Conservation (phyloP, 2,329 filamentous ascomycete genomes). For the Colletotrichum cordylinicola region DNA sequence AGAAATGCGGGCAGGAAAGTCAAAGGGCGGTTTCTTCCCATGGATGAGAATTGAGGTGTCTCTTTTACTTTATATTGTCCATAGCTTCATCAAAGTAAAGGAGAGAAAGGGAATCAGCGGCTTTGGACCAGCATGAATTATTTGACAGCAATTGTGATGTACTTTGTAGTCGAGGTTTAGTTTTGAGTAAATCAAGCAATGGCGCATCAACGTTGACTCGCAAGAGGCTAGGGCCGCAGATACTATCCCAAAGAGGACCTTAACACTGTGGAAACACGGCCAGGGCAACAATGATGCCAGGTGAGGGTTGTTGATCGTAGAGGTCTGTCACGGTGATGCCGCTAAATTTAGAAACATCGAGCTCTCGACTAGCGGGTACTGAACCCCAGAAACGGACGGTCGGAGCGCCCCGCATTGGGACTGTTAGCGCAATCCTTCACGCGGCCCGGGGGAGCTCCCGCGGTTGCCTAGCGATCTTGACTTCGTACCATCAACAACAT, state of each 20-base stretch:
- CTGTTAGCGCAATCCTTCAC: neutral
- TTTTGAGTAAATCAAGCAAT: neutral
- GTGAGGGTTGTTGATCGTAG: neutral
- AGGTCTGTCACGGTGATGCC: neutral
- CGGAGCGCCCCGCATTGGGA: neutral
- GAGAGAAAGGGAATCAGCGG: too few relatives aligned
- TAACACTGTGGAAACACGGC: neutral
- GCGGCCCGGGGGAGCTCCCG: neutral
- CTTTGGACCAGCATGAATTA: neutral
- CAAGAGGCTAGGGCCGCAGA: neutral
- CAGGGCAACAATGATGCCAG: rapidly evolving
- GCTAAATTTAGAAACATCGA: neutral
- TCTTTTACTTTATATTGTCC: too few relatives aligned
- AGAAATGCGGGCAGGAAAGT: neutral
- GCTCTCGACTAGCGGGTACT: neutral
- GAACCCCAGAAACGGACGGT: neutral
- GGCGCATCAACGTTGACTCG: neutral
- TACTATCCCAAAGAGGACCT: too few relatives aligned
- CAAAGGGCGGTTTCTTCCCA: neutral
- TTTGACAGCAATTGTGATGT: rapidly evolving
- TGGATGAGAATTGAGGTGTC: rapidly evolving
- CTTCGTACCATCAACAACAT: neutral
- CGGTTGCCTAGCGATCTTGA: neutral
- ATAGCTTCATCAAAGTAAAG: too few relatives aligned
- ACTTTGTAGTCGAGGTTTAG: neutral